These are phyloP conservation scores for Paramecium sexaurelia DNA, from an alignment of 73 alveolate species.

Conservation along the genomic window DNA sequence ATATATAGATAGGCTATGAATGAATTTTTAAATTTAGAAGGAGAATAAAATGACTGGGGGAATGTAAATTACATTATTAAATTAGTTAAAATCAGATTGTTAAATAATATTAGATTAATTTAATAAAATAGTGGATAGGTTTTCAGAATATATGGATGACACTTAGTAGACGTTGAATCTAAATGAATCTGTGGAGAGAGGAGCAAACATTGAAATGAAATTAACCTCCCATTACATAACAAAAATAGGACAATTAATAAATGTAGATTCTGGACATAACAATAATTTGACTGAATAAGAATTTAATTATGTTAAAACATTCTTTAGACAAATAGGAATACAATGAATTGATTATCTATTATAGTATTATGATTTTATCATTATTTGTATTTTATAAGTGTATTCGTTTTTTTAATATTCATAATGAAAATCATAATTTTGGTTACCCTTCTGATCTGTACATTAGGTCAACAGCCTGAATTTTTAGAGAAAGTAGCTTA, in stretches of 20 bases:
- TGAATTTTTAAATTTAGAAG: background rate
- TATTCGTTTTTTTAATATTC: conserved; percentile 17
- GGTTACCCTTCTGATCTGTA: conserved; percentile 21
- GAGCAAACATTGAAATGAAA: background rate
- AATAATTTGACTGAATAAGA: background rate
- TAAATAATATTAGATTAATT: background rate
- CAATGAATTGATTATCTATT: background rate
- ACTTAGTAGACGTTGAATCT: background rate
- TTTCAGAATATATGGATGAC: background rate
- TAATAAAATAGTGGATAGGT: background rate
- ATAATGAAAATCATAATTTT: background rate
- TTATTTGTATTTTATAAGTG: background rate
- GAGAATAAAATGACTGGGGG: background rate
- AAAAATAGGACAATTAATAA: conserved; percentile 28
- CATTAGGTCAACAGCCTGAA: background rate
- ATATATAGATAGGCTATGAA: background rate
- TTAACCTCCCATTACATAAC: background rate
- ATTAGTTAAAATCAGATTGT: background rate
- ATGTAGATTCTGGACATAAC: background rate
- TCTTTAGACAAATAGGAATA: background rate
- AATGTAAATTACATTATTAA: background rate
- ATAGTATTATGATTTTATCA: background rate
- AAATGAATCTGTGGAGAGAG: background rate
- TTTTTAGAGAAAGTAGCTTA: background rate
- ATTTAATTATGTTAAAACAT: background rate